Percentiles rank a stretch among this genome's conserved stretches.
Conservation (phyloP, 2,329 filamentous ascomycete genomes). For the Corinectria fuckeliana region DNA sequence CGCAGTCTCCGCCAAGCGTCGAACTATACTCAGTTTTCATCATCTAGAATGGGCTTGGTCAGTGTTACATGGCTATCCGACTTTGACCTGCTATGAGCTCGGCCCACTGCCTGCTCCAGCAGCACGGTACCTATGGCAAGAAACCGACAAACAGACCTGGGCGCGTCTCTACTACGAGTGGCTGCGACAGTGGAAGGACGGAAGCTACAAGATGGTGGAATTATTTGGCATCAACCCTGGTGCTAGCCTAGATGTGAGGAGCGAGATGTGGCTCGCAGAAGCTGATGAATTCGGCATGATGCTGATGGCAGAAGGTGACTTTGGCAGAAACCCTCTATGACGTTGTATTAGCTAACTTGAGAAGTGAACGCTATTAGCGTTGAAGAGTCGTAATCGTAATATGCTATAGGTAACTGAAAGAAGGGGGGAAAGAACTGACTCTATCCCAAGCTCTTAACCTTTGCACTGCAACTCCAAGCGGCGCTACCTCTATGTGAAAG, state of each 20-base stretch:
- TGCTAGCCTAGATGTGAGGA: background rate
- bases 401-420: background rate
- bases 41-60: slow-evolving; percentile 6
- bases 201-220: background rate
- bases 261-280: slow-evolving; percentile 6
- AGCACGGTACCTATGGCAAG: background rate
- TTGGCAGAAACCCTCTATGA: background rate
- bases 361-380: background rate
- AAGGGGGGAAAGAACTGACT: background rate
- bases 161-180: background rate
- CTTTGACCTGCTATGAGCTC: background rate
- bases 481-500: background rate
- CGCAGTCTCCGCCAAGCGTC: background rate
- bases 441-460: no score
- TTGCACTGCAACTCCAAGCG: no score
- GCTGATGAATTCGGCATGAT: slow-evolving; percentile 1
- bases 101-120: background rate
- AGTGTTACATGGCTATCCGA: background rate
- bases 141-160: background rate
- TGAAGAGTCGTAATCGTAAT: background rate
- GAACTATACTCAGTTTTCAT: background rate
- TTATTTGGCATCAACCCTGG: background rate
- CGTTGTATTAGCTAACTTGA: background rate
- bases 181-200: background rate
- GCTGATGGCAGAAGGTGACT: slow-evolving; percentile 1